Conservation (phyloP, 345 rosid genomes). For the Cardamine chenopodiifolia region DNA sequence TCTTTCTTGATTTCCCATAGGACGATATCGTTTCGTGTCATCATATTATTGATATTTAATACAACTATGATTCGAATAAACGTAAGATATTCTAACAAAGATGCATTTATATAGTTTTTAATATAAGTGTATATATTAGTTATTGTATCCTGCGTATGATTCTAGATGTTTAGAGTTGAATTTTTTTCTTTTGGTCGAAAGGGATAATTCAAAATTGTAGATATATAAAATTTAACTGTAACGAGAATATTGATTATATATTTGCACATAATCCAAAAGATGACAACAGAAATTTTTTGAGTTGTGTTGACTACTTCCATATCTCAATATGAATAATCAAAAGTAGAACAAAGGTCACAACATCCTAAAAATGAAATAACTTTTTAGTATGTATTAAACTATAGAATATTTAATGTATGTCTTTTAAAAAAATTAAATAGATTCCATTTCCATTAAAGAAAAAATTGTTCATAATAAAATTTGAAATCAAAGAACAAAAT, state of each 20-base stretch:
- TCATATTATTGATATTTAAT: neutral
- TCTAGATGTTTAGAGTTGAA: neutral
- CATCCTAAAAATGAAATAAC: neutral
- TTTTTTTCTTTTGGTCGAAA: neutral
- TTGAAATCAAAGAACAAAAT: slow-evolving; percentile 27
- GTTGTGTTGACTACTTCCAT: slow-evolving; percentile 10
- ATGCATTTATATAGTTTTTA: neutral
- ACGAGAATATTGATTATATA: neutral
- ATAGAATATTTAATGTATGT: neutral
- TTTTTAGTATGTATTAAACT: slow-evolving; percentile 16
- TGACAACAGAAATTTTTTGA: neutral
- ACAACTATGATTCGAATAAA: neutral
- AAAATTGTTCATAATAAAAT: neutral
- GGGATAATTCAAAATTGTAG: slow-evolving; percentile 2
- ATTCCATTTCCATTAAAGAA: no score
- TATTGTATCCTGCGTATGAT: neutral
- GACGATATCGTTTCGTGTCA: no score
- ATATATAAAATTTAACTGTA: neutral
- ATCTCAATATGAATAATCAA: slow-evolving; percentile 9
- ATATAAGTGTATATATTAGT: no score
- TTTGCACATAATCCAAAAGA: slow-evolving; percentile 10
- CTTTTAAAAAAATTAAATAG: neutral
- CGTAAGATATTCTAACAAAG: neutral
- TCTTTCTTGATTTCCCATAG: no score
- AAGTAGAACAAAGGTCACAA: slow-evolving; percentile 9